Evolutionary conservation across 768 basidiomycete species (phyloP).

Genomic region (Galerina sulciceps): DNA sequence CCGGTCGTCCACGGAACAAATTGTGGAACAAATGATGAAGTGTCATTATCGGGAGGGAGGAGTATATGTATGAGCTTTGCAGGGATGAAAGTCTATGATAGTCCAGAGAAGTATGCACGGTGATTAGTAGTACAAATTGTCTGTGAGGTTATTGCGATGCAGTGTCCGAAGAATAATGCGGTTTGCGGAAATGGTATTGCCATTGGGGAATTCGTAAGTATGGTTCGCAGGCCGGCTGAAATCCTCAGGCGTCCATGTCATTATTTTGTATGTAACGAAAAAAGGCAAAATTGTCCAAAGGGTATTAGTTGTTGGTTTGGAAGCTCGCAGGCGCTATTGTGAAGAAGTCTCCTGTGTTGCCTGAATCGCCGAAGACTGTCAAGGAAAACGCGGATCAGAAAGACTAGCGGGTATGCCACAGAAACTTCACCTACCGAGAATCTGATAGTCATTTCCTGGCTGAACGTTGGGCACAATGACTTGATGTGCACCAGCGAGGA

Average conservation of each 20-base stretch:
- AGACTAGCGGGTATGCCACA: not conserved
- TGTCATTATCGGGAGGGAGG: not conserved
- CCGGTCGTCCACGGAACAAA: no score
- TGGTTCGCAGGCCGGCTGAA: not conserved
- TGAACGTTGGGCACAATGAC: slow-evolving; percentile 44
- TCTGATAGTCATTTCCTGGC: slow-evolving; percentile 42
- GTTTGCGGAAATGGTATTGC: slow-evolving; percentile 2
- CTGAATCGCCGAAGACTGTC: slow-evolving; percentile 59
- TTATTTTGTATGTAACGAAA: slow-evolving; percentile 6
- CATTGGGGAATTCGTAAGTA: not conserved
- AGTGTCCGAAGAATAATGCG: slow-evolving; percentile 15
- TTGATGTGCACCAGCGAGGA: slow-evolving; percentile 36
- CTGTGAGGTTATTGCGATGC: not conserved
- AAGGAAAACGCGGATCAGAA: slow-evolving; percentile 1
- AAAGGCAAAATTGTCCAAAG: not conserved
- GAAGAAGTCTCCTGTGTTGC: slow-evolving; percentile 50
- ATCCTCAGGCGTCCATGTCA: slow-evolving; percentile 7
- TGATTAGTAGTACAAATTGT: slow-evolving; percentile 12
- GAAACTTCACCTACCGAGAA: slow-evolving; percentile 23
- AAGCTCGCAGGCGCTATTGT: slow-evolving; percentile 40
- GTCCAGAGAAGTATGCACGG: slow-evolving; percentile 7
- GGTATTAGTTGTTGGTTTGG: not conserved
- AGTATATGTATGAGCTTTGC: slow-evolving; percentile 2
- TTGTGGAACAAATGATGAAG: not conserved
- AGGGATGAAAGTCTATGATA: slow-evolving; percentile 5